phyloP scores from a whole-genome alignment of 2,329 filamentous ascomycete species.

The Tolypocladium capitatum region DNA sequence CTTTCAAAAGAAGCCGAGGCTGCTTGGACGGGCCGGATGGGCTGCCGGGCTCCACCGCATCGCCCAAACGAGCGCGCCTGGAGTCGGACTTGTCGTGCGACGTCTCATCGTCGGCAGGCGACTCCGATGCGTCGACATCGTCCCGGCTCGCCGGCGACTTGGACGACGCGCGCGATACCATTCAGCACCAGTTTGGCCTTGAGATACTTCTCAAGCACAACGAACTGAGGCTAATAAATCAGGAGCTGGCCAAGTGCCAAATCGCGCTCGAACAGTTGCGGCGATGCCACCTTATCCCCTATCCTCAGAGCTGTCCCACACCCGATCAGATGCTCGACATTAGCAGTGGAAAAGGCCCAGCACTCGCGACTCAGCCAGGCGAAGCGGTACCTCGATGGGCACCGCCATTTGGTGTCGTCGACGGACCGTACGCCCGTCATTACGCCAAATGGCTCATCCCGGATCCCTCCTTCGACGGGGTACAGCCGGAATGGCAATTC shows the following conservation, averaged over 20 bases:
- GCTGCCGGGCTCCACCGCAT: constrained; percentile 10
- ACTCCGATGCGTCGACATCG: not conserved
- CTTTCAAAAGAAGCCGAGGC: constrained; percentile 27
- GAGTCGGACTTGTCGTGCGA: constrained; percentile 9
- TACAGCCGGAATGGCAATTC: constrained; percentile 32
- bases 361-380: constrained; percentile 47
- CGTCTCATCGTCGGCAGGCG: not conserved
- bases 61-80: constrained; percentile 30
- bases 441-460: constrained; percentile 93
- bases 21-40: constrained; percentile 18
- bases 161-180: constrained; percentile 51
- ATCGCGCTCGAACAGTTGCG: constrained; percentile 85
- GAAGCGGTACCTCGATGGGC: constrained; percentile 62
- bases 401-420: constrained; percentile 77
- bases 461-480: constrained; percentile 72
- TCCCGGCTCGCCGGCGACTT: constrained; percentile 18
- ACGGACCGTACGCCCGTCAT: constrained; percentile 87
- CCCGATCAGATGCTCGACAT: constrained; percentile 57
- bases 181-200: constrained; percentile 78
- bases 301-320: constrained; percentile 57
- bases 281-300: constrained; percentile 83
- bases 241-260: constrained; percentile 93
- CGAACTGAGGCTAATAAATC: constrained; percentile 85
- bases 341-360: constrained; percentile 60
- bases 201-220: constrained; percentile 91